Percentiles rank a stretch among this genome's conserved stretches.
These are phyloP conservation scores for Phytomonas francai DNA, from an alignment of 208 protist genomes.

Conservation along the genomic window DNA sequence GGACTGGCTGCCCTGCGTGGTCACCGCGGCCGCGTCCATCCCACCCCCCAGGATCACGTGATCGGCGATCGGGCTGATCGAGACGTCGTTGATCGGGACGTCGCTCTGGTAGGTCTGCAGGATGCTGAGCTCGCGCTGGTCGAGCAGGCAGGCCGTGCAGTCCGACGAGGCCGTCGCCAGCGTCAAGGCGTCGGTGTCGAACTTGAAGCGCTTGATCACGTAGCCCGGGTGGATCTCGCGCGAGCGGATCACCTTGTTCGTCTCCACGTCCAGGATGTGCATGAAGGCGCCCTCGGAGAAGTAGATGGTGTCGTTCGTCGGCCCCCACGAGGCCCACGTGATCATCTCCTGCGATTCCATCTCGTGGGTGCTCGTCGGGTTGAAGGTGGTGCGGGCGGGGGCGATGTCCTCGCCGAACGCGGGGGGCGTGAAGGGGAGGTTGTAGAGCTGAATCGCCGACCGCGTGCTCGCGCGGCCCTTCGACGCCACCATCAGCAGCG, in stretches of 20 bases:
- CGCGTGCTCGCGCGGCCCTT: constrained; percentile 74
- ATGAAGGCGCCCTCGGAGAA: constrained; percentile 91
- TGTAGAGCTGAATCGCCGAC: constrained; percentile 87
- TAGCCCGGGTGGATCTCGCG: constrained; percentile 51
- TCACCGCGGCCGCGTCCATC: constrained; percentile 94
- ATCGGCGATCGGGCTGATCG: constrained; percentile 88
- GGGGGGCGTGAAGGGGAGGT: constrained; percentile 61
- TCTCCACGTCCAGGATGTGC: constrained; percentile 90
- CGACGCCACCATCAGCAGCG: constrained; percentile 85
- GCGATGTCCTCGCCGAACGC: constrained; percentile 52
- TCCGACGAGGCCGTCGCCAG: constrained; percentile 94
- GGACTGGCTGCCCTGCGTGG: constrained; percentile 80
- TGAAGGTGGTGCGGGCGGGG: constrained; percentile 52
- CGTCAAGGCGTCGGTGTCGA: constrained; percentile 83
- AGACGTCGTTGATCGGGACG: constrained; percentile 94
- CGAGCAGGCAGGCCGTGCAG: constrained; percentile 92
- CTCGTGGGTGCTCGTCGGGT: constrained; percentile 48
- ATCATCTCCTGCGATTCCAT: constrained; percentile 47
- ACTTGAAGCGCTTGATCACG: constrained; percentile 85
- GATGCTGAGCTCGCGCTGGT: constrained; percentile 87
- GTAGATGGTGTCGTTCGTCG: constrained; percentile 95
- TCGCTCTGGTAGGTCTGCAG: constrained; percentile 95
- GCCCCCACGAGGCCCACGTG: constrained; percentile 93
- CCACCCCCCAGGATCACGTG: constrained; percentile 95
- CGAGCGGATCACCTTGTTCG: constrained; percentile 64